Percentiles rank a stretch among this genome's conserved stretches.
Conservation (phyloP, 495 filamentous ascomycete species). For the Schizothecium vesticola region DNA sequence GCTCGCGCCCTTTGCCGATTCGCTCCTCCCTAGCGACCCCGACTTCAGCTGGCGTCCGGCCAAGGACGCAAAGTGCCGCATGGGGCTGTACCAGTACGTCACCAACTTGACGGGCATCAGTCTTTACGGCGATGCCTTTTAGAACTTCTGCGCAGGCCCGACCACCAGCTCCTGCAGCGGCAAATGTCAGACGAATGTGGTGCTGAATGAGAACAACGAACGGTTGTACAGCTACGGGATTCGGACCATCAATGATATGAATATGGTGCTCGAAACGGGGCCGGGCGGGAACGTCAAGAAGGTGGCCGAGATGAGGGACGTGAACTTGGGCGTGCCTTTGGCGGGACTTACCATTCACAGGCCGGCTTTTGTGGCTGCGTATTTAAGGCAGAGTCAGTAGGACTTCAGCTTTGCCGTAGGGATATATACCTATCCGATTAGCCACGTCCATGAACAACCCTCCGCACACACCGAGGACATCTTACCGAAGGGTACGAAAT, state of each 20-base stretch:
- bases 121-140: constrained; percentile 45
- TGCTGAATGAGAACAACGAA: constrained; percentile 30
- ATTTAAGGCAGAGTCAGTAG: constrained; percentile 15
- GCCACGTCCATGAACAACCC: too few species aligned
- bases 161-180: constrained; percentile 23
- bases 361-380: constrained; percentile 9
- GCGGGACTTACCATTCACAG: constrained; percentile 1
- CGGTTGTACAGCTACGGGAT: constrained; percentile 40
- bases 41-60: constrained; percentile 41
- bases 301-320: neutral
- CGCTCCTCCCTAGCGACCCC: constrained; percentile 35
- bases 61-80: constrained; percentile 37
- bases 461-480: too few species aligned
- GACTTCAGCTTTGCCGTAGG: too few species aligned
- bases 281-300: neutral
- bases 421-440: too few species aligned
- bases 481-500: too few species aligned
- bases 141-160: constrained; percentile 46
- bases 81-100: constrained; percentile 41
- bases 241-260: constrained; percentile 39
- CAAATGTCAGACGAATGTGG: constrained; percentile 43
- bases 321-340: constrained; percentile 6
- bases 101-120: constrained; percentile 36
- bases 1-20: constrained; percentile 39
- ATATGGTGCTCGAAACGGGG: constrained; percentile 34